Evolutionary conservation across 495 filamentous ascomycete species (phyloP), one percentile per base, ranked within the genome.

Genomic region (Parathielavia hyrcaniae): DNA sequence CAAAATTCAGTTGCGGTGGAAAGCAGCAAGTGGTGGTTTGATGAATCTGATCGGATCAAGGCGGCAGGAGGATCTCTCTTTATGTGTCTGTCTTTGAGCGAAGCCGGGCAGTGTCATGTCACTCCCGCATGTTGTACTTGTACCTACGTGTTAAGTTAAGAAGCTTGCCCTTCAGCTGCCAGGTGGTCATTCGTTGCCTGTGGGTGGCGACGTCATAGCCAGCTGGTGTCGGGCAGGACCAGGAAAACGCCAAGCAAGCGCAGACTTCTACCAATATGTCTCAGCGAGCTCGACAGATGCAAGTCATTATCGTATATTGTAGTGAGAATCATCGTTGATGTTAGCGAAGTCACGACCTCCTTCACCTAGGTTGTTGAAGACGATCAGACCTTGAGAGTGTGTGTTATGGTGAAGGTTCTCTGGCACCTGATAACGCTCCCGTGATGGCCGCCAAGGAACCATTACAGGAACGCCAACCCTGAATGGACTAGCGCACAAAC

Each of bases 161-260:
- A n/a, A 23, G 34, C 19, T 46, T 45, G 46, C 23, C 30, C 23
- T 34, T 32, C 32, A 16, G 8, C 26, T 34, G 20, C 44, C 44
- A 5, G 41, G 26, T 14, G 8, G 16, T 23, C 23, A 49, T n/a
- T n/a, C 17, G 46, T 34, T 23, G 50, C n/a, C n/a, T 55, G 55
- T 56, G 63, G 60, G 64, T 62, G 57, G 48, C 66, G 62, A 70
- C 66, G 68, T 69, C 68, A 70, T 67, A 47, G 60, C 38, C 64
- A 65, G 62, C 51, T 65, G 64, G 50, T 50, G 26, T 3, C 57
- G 53, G 49, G 1, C 26, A 19, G 20, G 16, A 39, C 2, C 61
- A 51, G 36, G 30, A n/a, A n/a, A n/a, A n/a, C n/a, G n/a, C n/a
- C n/a, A n/a, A n/a, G n/a, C n/a, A n/a, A n/a, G n/a, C n/a, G n/a